Evolutionary conservation across 2,329 filamentous ascomycete genomes (phyloP).

Genomic region (Didymella segeticola): DNA sequence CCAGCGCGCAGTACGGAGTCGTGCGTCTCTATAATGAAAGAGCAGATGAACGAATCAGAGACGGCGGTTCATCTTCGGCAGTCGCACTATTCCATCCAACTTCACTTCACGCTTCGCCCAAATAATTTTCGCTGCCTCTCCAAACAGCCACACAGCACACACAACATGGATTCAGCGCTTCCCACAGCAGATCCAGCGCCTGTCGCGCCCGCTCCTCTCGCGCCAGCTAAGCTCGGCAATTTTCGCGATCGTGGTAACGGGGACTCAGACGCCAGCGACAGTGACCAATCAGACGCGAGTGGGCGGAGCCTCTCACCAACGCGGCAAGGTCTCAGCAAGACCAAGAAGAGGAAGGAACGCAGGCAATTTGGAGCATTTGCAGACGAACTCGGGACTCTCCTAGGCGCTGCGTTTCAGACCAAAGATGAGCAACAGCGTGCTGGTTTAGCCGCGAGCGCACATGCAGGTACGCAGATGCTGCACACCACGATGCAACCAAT

Average conservation of each 20-base stretch:
- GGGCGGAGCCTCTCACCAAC: constrained; percentile 27
- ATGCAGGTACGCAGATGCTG: constrained; percentile 17
- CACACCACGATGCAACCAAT: constrained; percentile 1
- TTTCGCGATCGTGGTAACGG: constrained; percentile 24
- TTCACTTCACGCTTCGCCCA: constrained; percentile 11
- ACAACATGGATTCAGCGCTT: constrained; percentile 19
- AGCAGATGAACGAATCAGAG: constrained; percentile 31
- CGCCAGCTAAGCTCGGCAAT: constrained; percentile 6
- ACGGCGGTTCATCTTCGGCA: constrained; percentile 25
- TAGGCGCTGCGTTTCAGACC: constrained; percentile 27
- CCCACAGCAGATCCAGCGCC: constrained; percentile 1
- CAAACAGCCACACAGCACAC: constrained; percentile 1
- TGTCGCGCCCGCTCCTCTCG: neutral
- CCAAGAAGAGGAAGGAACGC: constrained; percentile 28
- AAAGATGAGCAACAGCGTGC: constrained; percentile 1
- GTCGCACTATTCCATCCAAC: constrained; percentile 16
- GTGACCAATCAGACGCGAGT: constrained; percentile 34
- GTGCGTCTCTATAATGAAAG: constrained; percentile 23
- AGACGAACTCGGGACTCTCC: constrained; percentile 25
- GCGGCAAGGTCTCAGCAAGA: constrained; percentile 19
- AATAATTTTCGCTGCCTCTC: constrained; percentile 8
- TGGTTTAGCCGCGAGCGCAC: neutral
- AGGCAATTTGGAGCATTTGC: constrained; percentile 29
- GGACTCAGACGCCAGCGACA: constrained; percentile 29
- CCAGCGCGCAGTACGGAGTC: constrained; percentile 10